Evolutionary conservation across 805 yeast species (phyloP), one percentile per base, ranked within the genome.

Genomic region (Kodamaea laetipori): DNA sequence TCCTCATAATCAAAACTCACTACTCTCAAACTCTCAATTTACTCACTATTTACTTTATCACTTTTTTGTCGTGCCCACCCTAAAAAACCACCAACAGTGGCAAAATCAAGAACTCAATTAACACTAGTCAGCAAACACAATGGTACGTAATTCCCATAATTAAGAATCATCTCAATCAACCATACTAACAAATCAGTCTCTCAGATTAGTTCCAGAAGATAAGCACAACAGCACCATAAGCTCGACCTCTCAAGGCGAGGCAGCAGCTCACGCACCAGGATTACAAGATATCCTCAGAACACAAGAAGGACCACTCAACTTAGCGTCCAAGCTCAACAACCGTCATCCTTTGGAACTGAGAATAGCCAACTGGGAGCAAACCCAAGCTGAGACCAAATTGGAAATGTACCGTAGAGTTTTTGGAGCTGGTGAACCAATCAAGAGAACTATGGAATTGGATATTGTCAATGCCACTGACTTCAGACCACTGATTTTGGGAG

Each of bases 361-460:
- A 53, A 64, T 94, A 28, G 64, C 69, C 44, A 76, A 81, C 56
- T 94, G 97, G 97, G 95, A 90, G 17, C 69, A 73, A 34, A 84
- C 84, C 9, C 90, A 89, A 57, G 76, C 77, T 25, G 80, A 80
- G 23, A 70, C 83, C 51, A 81, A 81, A 56, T 56, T 90, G 70
- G 94, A 90, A 60, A 80, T 80, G 47, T 83, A 86, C 64, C 79
- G 95, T 60, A 78, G 95, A 52, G 67, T 86, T 12, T 90, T 86
- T 63, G 99, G 99, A 11, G 81, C 92, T 37, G 97, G 94, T 8
- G 98, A 87, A 57, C 97, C 99, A 6, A 85, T 92, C 63, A 84
- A 84, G 59, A 77, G 97, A 58, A 81, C 83, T 24, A 90, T 94
- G 97, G 99, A 94, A 56, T 69, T 87, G 58, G 72, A 80, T 44